Evolutionary conservation across 140 eudicot genomes (phyloP), one percentile per base, ranked within the genome.

Genomic region (Oenanthe javanica): DNA sequence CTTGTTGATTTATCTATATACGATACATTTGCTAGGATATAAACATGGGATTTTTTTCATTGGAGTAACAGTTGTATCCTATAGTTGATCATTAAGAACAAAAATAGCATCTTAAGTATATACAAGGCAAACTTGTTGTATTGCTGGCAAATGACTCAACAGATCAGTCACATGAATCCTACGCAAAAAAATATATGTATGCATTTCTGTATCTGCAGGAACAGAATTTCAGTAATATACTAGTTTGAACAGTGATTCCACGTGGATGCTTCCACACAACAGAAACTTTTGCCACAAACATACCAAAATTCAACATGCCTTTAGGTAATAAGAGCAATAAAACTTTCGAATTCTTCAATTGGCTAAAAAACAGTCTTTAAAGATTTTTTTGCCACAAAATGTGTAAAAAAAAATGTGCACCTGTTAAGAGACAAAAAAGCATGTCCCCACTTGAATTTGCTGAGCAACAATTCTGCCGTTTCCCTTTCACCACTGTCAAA

Each of bases 381-480:
- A 5, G 23, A 57, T 19, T 19, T 43, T 0, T 21, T 16, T 19
- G 0, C 5, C 7, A 6, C 70, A 69, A 74, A 79, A 79, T 75
- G 9, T 43, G 51, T 43, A 15, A 8, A 6, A 8, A 73, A 9
- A 43, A 75, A 15, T 72, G 67, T 14, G 46, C 85, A 92, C 97
- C 96, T 89, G 85, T 95, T 95, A 57, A 95, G 97, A 75, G 99
- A 92, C 89, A 95, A 86, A 88, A 95, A 95, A 10, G 97, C 90
- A 84, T 95, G 99, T 59, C 99, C 99, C 99, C 98, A 95, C 77
- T 95, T 95, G 89, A 95, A 95, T 89, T 95, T 95, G 67, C 92
- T 87, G 43, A 95, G 92, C 91, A 95, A 85, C 81, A 92, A 80
- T 80, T 95, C 86, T 9, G 91, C 99, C 16, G 91, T 89, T 84